Base-by-base conservation (phyloP, 495 filamentous ascomycete species). In the Parathielavia hyrcaniae region DNA sequence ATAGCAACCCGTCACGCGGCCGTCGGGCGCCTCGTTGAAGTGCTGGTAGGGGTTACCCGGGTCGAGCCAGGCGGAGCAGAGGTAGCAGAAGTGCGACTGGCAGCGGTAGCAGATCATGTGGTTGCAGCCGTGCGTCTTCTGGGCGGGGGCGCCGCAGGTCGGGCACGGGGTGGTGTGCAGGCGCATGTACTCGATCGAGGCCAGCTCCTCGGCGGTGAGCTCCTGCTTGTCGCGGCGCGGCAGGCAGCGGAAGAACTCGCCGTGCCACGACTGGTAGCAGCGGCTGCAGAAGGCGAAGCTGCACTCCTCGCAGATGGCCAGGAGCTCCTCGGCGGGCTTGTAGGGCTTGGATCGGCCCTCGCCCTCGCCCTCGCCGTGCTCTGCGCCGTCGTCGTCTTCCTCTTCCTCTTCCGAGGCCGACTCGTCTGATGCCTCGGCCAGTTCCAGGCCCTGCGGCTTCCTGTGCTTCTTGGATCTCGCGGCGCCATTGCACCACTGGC, bases 51-150 rank as follows among this genome's bases (percentile, higher is more conserved):
- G 92, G 60, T 97, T 91, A 17, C 69, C 75, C 3, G 85, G 80
- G 19, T 82, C 74, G n/a, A 98, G 78, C 86, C 90, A 98, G 13
- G 83, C 78, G 0, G 86, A 86, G 69, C 93, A 98, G 7, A 98
- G 84, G 65, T 97, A 98, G 71, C 93, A 98, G 66, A 97, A 98
- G 69, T 97, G 93, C 1, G 89, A 85, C 44, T 83, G 76, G 74
- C 93, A 98, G 55, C 87, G 84, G 70, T 86, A 90, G 69, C 93
- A 98, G 16, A 84, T 86, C 93, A 98, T 98, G 67, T 98, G 93
- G 70, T 98, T 98, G 82, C 93, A 98, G 35, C 93, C 93, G 64
- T 89, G 83, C 13, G 84, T 87, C 73, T 98, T 98, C 64, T 97
- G 88, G 20, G 84, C 85, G 0, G 88, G 89, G 2, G 86, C 82